These are phyloP conservation scores for Ambrosia trifida DNA, from an alignment of 129 eudicot species.

Conservation along the genomic window DNA sequence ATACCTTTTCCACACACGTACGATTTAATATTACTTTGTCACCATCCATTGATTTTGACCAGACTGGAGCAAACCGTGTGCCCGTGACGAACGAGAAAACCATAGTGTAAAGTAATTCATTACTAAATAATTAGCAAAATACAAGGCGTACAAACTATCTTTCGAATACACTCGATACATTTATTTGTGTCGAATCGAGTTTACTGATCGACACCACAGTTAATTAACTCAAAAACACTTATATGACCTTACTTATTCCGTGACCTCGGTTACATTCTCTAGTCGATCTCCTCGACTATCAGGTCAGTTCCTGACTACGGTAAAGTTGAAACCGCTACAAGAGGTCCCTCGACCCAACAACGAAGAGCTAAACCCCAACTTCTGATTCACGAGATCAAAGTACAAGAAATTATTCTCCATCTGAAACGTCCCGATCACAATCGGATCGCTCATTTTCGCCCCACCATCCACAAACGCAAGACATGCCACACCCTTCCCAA, in stretches of 20 bases:
- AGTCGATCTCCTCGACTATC: not conserved
- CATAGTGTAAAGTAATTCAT: not conserved
- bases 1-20: too few relatives aligned
- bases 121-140: not conserved
- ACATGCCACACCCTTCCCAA: not conserved
- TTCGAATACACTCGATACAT: not conserved
- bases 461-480: slow-evolving; percentile 7
- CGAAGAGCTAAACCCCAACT: slow-evolving; percentile 8
- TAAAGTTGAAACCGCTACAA: not conserved
- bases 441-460: not conserved
- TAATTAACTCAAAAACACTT: not conserved
- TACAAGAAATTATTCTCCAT: slow-evolving; percentile 6
- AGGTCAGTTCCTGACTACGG: not conserved
- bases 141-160: not conserved
- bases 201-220: not conserved
- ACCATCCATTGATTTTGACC: too few relatives aligned
- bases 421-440: slow-evolving; percentile 11
- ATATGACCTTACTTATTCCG: not conserved
- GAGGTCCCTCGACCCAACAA: slow-evolving; percentile 4
- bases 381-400: slow-evolving; percentile 11
- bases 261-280: not conserved
- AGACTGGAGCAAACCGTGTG: too few relatives aligned
- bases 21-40: too few relatives aligned
- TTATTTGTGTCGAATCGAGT: not conserved
- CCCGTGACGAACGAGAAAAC: too few relatives aligned